Percentiles rank a stretch among this genome's conserved stretches.
phyloP scores from a whole-genome alignment of 2,329 filamentous ascomycete species.

The Paecilomyces sp. region DNA sequence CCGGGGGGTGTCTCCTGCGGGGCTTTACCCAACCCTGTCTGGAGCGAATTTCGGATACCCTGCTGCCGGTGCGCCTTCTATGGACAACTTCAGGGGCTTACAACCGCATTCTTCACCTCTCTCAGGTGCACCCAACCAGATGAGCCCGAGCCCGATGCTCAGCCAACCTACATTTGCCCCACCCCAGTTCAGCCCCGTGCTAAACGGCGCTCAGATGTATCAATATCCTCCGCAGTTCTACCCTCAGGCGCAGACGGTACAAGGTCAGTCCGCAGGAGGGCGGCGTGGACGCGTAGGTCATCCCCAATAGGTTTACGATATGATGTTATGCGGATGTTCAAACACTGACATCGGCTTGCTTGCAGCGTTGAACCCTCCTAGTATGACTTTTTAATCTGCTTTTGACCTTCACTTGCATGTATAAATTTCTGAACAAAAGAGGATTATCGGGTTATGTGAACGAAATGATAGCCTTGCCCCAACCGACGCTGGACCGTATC shows the following conservation, averaged over 20 bases:
- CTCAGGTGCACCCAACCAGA: constrained; percentile 26
- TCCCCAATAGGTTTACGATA: constrained; percentile 5
- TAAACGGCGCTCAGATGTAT: constrained; percentile 41
- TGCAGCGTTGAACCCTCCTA: constrained; percentile 23
- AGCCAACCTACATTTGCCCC: constrained; percentile 40
- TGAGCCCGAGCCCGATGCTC: constrained; percentile 38
- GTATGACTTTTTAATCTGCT: constrained; percentile 21
- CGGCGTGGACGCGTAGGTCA: constrained; percentile 49
- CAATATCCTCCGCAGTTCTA: constrained; percentile 48
- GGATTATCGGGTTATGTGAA: constrained; percentile 25
- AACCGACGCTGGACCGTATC: constrained; percentile 36
- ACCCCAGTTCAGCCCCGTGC: constrained; percentile 39
- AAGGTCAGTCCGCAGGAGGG: constrained; percentile 40
- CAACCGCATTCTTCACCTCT: constrained; percentile 30
- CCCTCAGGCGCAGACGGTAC: constrained; percentile 35
- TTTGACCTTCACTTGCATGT: constrained; percentile 26
- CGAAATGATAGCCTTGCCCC: constrained; percentile 23
- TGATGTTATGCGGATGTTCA: neutral
- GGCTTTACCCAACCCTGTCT: constrained; percentile 41
- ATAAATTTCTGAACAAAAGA: constrained; percentile 28
- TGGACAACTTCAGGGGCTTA: constrained; percentile 35
- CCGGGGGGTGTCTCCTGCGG: constrained; percentile 34
- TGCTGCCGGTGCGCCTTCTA: constrained; percentile 27
- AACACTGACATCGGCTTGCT: constrained; percentile 8
- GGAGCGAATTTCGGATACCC: constrained; percentile 37